These are phyloP conservation scores for Collybia sp. DNA, from an alignment of 768 basidiomycete species.

Conservation along the genomic window DNA sequence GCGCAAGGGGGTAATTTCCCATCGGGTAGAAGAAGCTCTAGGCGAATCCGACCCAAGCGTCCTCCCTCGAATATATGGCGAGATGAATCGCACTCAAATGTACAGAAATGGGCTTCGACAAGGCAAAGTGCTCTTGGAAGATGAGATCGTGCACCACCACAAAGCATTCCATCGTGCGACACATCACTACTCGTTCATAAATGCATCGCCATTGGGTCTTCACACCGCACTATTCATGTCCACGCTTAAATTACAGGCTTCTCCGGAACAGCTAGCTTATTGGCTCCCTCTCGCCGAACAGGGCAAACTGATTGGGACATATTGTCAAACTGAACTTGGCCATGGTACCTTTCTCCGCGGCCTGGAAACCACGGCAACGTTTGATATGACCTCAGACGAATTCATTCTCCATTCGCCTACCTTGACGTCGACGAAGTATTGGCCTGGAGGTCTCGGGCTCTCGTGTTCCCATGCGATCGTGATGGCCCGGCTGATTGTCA, in stretches of 20 bases:
- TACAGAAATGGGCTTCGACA: conserved; percentile 18
- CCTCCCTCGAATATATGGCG: conserved; percentile 11
- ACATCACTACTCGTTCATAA: conserved; percentile 11
- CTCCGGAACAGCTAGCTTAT: conserved; percentile 15
- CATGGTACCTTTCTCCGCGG: conserved; percentile 20
- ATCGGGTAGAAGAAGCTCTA: conserved; percentile 11
- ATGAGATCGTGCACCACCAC: conserved; percentile 12
- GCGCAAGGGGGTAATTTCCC: conserved; percentile 4
- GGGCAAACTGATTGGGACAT: conserved; percentile 13
- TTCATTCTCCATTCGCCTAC: too few species aligned
- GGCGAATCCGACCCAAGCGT: conserved; percentile 1
- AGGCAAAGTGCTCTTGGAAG: conserved; percentile 13
- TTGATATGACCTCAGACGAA: too few species aligned
- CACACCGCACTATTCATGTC: conserved; percentile 18
- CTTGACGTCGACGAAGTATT: conserved; percentile 16
- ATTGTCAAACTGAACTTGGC: conserved; percentile 12
- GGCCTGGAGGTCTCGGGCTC: conserved; percentile 18
- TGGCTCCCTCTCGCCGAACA: conserved; percentile 18
- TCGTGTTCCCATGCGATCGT: conserved; percentile 16
- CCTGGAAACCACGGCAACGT: conserved; percentile 19
- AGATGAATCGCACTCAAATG: conserved; percentile 13
- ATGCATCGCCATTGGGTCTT: conserved; percentile 20
- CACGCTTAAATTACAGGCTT: conserved; percentile 15
- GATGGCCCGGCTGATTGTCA: conserved; percentile 3
- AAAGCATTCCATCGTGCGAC: conserved; percentile 9